Evolutionary conservation across 2,329 filamentous ascomycete genomes (phyloP).

Genomic region (Mollisiaceae sp.): DNA sequence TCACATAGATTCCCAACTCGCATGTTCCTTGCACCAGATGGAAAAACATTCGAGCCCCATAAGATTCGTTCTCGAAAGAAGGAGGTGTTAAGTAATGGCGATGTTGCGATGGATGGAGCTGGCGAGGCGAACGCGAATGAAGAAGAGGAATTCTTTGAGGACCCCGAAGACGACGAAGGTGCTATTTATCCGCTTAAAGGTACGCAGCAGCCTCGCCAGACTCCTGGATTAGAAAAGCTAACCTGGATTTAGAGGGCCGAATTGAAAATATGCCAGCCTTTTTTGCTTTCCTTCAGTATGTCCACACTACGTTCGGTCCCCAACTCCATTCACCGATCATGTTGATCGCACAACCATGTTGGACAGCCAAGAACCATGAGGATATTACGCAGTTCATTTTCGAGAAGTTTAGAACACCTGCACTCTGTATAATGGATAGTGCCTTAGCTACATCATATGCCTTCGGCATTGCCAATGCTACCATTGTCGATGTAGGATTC

Average conservation of each 20-base stretch:
- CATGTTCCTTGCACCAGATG: slow-evolving; percentile 85
- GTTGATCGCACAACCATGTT: slow-evolving; percentile 86
- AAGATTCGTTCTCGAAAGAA: slow-evolving; percentile 73
- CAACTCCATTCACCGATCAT: slow-evolving; percentile 94
- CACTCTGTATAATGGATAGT: slow-evolving; percentile 88
- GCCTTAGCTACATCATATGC: slow-evolving; percentile 88
- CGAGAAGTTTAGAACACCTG: slow-evolving; percentile 94
- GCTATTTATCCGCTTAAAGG: slow-evolving; percentile 84
- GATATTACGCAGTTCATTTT: slow-evolving; percentile 92
- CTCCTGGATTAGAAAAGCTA: neutral
- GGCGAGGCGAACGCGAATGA: slow-evolving; percentile 41
- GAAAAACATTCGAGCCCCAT: slow-evolving; percentile 80
- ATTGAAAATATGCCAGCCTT: slow-evolving; percentile 93
- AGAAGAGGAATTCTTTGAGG: slow-evolving; percentile 82
- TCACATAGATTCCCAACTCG: slow-evolving; percentile 84
- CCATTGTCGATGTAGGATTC: slow-evolving; percentile 88
- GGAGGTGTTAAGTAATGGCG: slow-evolving; percentile 43
- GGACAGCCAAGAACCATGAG: slow-evolving; percentile 88
- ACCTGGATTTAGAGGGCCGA: slow-evolving; percentile 62
- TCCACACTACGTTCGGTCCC: slow-evolving; percentile 86
- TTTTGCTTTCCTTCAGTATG: slow-evolving; percentile 89
- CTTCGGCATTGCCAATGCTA: slow-evolving; percentile 74
- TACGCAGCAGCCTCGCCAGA: slow-evolving; percentile 35
- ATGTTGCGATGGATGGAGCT: slow-evolving; percentile 42
- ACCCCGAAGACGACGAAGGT: slow-evolving; percentile 84